Conservation (phyloP, 441 rosid species). For the Hura crepitans region DNA sequence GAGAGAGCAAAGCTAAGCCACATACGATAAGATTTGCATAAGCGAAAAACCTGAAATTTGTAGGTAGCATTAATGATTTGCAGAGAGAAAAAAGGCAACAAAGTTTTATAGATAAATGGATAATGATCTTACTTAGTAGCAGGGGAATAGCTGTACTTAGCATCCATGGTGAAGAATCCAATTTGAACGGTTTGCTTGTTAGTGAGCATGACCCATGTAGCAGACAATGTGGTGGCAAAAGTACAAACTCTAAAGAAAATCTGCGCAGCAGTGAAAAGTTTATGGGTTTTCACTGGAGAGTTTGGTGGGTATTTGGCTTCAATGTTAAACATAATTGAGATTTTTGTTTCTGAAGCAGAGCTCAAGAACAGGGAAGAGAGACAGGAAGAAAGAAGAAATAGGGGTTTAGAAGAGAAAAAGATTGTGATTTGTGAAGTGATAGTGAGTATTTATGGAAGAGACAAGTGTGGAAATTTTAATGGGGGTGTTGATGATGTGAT, state of each 20-base stretch:
- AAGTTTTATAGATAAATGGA: not conserved
- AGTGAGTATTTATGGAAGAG: not conserved
- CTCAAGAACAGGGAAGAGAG: slow-evolving; percentile 1
- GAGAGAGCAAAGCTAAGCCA: slow-evolving; percentile 34
- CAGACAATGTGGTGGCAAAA: slow-evolving; percentile 32
- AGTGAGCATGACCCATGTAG: slow-evolving; percentile 32
- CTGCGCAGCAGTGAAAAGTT: slow-evolving; percentile 23
- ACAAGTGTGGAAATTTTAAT: not conserved
- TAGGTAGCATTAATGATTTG: not conserved
- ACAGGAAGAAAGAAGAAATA: not conserved
- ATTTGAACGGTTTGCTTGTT: slow-evolving; percentile 29
- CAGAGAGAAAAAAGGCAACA: not conserved
- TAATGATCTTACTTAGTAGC: slow-evolving; percentile 36
- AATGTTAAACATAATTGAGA: slow-evolving; percentile 15
- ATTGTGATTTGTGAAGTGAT: slow-evolving; percentile 8
- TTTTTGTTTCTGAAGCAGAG: not conserved
- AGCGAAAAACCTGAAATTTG: slow-evolving; percentile 47
- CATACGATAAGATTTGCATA: slow-evolving; percentile 34
- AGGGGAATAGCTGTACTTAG: slow-evolving; percentile 38
- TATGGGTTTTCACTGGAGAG: slow-evolving; percentile 25
- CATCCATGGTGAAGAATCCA: slow-evolving; percentile 28
- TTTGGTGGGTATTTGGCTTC: slow-evolving; percentile 21
- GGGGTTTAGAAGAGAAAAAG: not conserved
- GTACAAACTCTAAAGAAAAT: slow-evolving; percentile 29
- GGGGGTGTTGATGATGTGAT: slow-evolving; percentile 2